Conservation (phyloP, 1,139 yeast species). For the Taphrina pruni region DNA sequence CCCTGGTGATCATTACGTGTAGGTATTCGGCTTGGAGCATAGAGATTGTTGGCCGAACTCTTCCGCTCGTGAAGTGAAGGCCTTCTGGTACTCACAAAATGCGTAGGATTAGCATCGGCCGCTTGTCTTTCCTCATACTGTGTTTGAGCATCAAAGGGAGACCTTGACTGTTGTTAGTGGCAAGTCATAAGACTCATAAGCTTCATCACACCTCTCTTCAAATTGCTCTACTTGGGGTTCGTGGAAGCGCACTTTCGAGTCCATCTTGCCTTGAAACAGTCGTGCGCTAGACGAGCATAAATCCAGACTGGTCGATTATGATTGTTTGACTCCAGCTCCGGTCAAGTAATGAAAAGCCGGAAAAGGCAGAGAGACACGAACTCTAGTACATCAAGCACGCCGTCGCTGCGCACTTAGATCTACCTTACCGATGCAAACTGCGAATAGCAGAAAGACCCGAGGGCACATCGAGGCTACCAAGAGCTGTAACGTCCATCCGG, state of each 20-base stretch:
- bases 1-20: constrained; percentile 4
- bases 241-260: constrained; percentile 35
- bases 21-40: constrained; percentile 33
- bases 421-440: too few species aligned
- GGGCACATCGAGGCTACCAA: too few species aligned
- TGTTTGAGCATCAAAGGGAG: constrained; percentile 2
- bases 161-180: neutral
- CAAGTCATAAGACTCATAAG: neutral
- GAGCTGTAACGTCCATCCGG: too few species aligned
- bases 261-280: constrained; percentile 10
- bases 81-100: constrained; percentile 19
- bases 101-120: constrained; percentile 18
- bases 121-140: constrained; percentile 20
- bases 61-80: constrained; percentile 26
- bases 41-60: constrained; percentile 23
- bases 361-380: too few species aligned
- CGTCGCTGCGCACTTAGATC: too few species aligned
- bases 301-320: neutral
- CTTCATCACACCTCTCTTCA: constrained; percentile 3
- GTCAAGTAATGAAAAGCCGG: too few species aligned
- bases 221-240: constrained; percentile 19
- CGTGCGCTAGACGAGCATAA: neutral
- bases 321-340: neutral
- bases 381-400: too few species aligned
- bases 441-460: too few species aligned